These are phyloP conservation scores for Corynascus novoguineensis DNA, from an alignment of 495 filamentous ascomycete genomes.

Conservation along the genomic window DNA sequence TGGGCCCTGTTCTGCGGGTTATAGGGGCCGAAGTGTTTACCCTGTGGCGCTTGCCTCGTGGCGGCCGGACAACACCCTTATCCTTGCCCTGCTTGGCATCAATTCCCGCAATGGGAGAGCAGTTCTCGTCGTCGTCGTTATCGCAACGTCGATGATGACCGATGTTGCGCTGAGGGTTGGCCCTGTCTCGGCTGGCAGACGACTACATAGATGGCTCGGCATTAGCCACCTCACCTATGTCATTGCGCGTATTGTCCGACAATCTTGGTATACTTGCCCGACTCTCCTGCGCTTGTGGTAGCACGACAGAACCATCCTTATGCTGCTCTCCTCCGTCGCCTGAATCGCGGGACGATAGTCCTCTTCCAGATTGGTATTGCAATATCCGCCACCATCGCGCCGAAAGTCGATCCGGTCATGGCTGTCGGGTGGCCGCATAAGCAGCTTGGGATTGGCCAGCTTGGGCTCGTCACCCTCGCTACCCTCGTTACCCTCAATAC, in stretches of 20 bases:
- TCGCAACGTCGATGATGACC: constrained; percentile 11
- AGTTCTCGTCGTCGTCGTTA: constrained; percentile 13
- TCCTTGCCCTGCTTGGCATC: constrained; percentile 10
- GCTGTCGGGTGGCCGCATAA: not conserved
- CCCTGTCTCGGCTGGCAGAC: constrained; percentile 2
- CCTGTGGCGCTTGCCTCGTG: constrained; percentile 11
- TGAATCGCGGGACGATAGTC: not conserved
- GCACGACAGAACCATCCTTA: not conserved
- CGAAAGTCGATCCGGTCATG: constrained; percentile 1
- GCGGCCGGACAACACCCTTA: constrained; percentile 3
- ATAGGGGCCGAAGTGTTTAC: not conserved
- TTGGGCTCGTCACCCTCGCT: not conserved
- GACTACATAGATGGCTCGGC: not conserved
- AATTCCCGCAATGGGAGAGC: constrained; percentile 1
- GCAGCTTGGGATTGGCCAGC: not conserved
- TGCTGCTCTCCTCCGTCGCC: constrained; percentile 4
- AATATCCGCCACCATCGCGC: constrained; percentile 1
- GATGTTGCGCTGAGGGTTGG: constrained; percentile 14
- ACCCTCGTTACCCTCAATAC: not conserved
- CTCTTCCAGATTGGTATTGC: not conserved
- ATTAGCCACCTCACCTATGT: not conserved
- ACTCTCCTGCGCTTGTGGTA: constrained; percentile 8
- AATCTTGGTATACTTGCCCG: constrained; percentile 8
- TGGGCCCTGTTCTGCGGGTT: constrained; percentile 8
- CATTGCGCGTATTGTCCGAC: constrained; percentile 4